phyloP scores from a whole-genome alignment of 148 eudicot genomes.

The Arctostaphylos glauca region DNA sequence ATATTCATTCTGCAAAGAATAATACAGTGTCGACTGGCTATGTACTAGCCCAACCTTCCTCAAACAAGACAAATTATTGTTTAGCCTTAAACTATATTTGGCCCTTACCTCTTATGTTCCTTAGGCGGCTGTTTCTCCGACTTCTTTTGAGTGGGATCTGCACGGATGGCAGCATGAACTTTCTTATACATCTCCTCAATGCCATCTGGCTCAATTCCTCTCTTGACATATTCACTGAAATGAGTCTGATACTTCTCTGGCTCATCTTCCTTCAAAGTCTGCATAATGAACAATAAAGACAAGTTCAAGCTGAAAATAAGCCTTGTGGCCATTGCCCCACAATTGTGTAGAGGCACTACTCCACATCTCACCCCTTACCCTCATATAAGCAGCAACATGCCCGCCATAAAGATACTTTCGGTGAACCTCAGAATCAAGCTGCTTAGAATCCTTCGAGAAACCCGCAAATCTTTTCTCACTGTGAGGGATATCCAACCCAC shows the following conservation, averaged over 20 bases:
- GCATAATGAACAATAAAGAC: neutral
- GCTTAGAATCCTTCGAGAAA: slow-evolving; percentile 58
- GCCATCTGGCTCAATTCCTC: slow-evolving; percentile 53
- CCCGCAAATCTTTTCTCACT: slow-evolving; percentile 89
- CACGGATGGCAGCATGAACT: slow-evolving; percentile 83
- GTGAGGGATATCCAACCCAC: slow-evolving; percentile 82
- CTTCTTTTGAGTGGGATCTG: slow-evolving; percentile 63
- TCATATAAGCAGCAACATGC: slow-evolving; percentile 77
- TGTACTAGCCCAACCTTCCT: neutral
- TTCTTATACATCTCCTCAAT: slow-evolving; percentile 71
- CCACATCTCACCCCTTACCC: slow-evolving; percentile 25
- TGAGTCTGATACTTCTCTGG: slow-evolving; percentile 85
- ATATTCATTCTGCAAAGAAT: neutral
- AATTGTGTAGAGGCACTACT: neutral
- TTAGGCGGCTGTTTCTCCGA: slow-evolving; percentile 56
- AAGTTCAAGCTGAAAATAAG: neutral
- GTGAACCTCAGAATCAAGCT: slow-evolving; percentile 71
- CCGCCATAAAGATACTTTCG: slow-evolving; percentile 82
- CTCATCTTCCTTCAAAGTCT: slow-evolving; percentile 78
- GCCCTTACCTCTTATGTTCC: slow-evolving; percentile 62
- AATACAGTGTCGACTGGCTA: neutral
- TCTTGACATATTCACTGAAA: slow-evolving; percentile 62
- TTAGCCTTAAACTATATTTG: neutral
- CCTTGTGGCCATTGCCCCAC: neutral
- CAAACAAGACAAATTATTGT: neutral